Conservation (phyloP, 2,329 filamentous ascomycete species). For the Colletotrichum australisinense region DNA sequence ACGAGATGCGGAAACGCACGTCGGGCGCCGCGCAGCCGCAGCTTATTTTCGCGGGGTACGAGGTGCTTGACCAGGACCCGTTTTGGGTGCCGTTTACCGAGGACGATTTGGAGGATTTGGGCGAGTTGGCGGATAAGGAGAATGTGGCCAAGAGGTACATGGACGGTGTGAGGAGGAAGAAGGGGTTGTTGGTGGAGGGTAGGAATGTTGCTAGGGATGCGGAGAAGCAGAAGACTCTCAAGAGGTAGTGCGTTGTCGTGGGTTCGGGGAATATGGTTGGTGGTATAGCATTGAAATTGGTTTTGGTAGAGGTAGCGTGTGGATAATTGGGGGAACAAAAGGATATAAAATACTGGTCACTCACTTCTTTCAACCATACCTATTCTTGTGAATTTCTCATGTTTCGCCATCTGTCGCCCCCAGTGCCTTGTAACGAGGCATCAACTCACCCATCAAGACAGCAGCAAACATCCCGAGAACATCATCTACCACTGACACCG, state of each 20-base stretch:
- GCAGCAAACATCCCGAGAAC: neutral
- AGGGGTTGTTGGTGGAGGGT: slow-evolving; percentile 87
- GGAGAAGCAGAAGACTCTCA: slow-evolving; percentile 86
- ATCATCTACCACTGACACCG: neutral
- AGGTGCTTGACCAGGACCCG: slow-evolving; percentile 93
- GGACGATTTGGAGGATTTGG: slow-evolving; percentile 95
- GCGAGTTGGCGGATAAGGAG: slow-evolving; percentile 91
- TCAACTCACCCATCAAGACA: neutral
- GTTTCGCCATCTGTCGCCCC: no score
- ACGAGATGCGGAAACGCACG: slow-evolving; percentile 96
- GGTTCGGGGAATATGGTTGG: no score
- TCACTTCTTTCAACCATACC: no score
- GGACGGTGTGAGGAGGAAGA: slow-evolving; percentile 86
- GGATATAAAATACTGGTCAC: no score
- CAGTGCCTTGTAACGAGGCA: neutral
- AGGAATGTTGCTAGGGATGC: slow-evolving; percentile 84
- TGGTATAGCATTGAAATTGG: neutral
- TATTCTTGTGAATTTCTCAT: no score
- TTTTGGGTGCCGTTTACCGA: slow-evolving; percentile 98
- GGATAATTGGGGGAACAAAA: no score
- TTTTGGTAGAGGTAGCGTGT: neutral
- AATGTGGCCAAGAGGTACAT: slow-evolving; percentile 98
- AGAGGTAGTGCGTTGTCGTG: slow-evolving; percentile 52
- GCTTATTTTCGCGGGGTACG: slow-evolving; percentile 92
- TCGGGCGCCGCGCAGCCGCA: slow-evolving; percentile 92